These are phyloP conservation scores for Solanum habrochaites DNA, from an alignment of 257 asterid genomes.

Conservation along the genomic window DNA sequence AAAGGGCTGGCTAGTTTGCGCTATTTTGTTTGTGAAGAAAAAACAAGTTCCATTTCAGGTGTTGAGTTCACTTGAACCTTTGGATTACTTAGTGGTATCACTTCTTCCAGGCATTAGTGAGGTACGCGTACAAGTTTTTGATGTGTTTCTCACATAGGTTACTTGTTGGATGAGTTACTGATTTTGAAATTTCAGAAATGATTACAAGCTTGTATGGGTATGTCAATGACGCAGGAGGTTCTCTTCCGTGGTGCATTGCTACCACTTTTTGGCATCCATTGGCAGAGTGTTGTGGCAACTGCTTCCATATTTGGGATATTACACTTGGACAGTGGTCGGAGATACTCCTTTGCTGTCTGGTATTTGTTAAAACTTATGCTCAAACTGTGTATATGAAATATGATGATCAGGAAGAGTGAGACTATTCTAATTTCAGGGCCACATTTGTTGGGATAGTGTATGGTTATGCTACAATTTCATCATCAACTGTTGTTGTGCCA, in stretches of 20 bases:
- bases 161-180: neutral
- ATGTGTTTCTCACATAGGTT: neutral
- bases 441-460: constrained; percentile 77
- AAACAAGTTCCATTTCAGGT: constrained; percentile 30
- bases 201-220: neutral
- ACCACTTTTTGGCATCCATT: constrained; percentile 57
- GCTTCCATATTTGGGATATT: constrained; percentile 70
- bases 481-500: constrained; percentile 54
- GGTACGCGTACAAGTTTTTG: constrained; percentile 18
- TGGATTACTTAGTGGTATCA: constrained; percentile 69
- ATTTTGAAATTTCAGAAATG: neutral
- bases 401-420: neutral
- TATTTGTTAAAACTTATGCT: constrained; percentile 1
- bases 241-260: constrained; percentile 81
- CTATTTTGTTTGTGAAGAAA: neutral
- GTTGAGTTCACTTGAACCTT: constrained; percentile 67
- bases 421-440: constrained; percentile 43
- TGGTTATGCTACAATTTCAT: constrained; percentile 44
- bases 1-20: neutral
- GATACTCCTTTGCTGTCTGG: constrained; percentile 80
- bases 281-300: constrained; percentile 39
- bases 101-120: constrained; percentile 81
- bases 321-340: constrained; percentile 87
- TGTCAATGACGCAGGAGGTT: constrained; percentile 42
- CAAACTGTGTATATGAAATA: neutral